Base-by-base conservation (phyloP, 257 asterid species). In the Penstemon davidsonii region DNA sequence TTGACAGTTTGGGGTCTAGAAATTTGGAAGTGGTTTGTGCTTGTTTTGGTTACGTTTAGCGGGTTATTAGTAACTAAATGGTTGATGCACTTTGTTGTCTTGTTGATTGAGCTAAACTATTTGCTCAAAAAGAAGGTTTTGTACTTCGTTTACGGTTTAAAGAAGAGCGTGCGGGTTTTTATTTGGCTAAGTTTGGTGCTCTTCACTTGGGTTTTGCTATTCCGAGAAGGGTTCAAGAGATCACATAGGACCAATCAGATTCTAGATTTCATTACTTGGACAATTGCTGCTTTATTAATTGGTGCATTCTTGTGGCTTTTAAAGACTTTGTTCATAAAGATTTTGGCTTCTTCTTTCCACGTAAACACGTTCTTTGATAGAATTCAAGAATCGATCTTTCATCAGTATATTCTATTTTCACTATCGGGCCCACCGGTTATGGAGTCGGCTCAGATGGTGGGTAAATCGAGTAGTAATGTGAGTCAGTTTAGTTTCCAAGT, bases 311-410 rank as follows among this genome's bases (percentile, higher is more conserved):
- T 92, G 78, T 89, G 98, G 98, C 80, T 92, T 8, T 7, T 89
- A 67, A 92, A 92, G 75, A 92, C 90, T 10, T 63, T 87, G 80
- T 70, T 87, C 62, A 78, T 91, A 10, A 91, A 91, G 83, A 84
- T 89, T 41, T 75, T 91, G 78, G 96, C 99, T 5, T 82, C 94
- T 7, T 80, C 92, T 5, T 92, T 92, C 69, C 92, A 92, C 15
- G 96, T 87, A 6, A 92, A 74, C 18, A 78, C 95, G 1, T 92
- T 89, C 85, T 89, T 92, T 62, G 96, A 92, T 69, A 70, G 96
- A 78, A 89, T 92, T 76, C 98, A 86, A 38, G 95, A 88, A 43
- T 79, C 98, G 0, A 71, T 81, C 39, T 83, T 87, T 67, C 88
- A 87, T 81, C 98, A 92, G 81, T 92, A 85, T 45, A 77, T 91